Conservation (phyloP, 345 rosid species). For the Eucalyptus virginea region DNA sequence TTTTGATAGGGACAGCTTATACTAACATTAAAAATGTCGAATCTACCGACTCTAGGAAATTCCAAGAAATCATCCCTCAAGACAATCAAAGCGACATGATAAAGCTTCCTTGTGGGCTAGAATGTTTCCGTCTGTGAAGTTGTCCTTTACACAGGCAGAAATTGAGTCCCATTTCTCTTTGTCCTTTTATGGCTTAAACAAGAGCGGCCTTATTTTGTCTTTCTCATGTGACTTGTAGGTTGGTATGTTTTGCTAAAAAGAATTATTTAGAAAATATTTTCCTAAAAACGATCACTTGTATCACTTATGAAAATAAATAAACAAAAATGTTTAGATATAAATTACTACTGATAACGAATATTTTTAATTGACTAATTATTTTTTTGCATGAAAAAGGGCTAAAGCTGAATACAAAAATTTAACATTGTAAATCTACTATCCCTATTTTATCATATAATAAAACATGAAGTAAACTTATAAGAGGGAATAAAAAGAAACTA, state of each 20-base stretch:
- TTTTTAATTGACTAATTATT: neutral
- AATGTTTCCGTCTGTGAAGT: neutral
- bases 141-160: neutral
- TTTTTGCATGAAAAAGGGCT: neutral
- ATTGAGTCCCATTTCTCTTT: neutral
- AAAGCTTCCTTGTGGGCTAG: neutral
- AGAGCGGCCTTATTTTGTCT: neutral
- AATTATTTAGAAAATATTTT: too few species aligned
- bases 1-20: neutral
- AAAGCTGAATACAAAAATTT: neutral
- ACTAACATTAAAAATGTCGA: neutral
- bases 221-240: neutral
- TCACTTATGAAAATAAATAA: too few species aligned
- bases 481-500: neutral
- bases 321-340: too few species aligned
- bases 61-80: neutral
- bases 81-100: neutral
- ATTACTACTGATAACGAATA: too few species aligned
- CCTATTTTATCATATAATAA: too few species aligned
- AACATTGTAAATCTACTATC: neutral
- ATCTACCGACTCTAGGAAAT: neutral
- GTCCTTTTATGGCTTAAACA: neutral
- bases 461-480: neutral
- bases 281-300: neutral
- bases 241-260: neutral